Percentiles rank a stretch among this genome's conserved stretches.
Evolutionary conservation across 352 stramenopile genomes (phyloP).

Genomic region (Pelagophyceae sp.): DNA sequence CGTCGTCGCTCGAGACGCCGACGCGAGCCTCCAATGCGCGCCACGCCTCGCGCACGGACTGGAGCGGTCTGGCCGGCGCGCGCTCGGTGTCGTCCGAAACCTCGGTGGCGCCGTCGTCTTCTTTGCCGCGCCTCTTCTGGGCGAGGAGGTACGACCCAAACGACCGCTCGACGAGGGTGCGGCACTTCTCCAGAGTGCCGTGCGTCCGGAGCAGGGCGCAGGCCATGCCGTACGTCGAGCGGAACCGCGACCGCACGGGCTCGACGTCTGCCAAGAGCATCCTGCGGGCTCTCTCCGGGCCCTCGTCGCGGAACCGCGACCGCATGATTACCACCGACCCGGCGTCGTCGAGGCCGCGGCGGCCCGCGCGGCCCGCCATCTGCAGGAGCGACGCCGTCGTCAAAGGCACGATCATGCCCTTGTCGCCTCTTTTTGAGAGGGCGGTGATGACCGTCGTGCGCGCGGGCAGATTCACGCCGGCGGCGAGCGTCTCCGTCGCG

Average conservation of each 20-base stretch:
- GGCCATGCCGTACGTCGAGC: constrained; percentile 40
- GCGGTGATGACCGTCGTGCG: constrained; percentile 56
- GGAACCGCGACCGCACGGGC: constrained; percentile 51
- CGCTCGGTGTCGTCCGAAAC: neutral
- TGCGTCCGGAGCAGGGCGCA: constrained; percentile 13
- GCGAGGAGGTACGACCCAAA: constrained; percentile 9
- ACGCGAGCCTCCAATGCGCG: neutral
- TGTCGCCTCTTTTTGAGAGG: constrained; percentile 56
- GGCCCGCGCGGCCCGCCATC: constrained; percentile 61
- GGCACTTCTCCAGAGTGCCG: neutral
- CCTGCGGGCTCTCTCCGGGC: constrained; percentile 31
- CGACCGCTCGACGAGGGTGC: neutral
- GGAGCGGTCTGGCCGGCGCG: too few relatives aligned
- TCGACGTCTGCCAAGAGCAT: constrained; percentile 52
- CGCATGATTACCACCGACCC: constrained; percentile 50
- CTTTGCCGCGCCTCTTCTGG: neutral
- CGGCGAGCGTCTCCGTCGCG: constrained; percentile 64
- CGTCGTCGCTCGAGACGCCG: too few relatives aligned
- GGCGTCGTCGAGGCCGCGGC: constrained; percentile 43
- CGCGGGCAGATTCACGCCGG: constrained; percentile 56
- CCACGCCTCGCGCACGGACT: neutral
- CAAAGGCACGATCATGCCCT: constrained; percentile 44
- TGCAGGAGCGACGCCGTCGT: constrained; percentile 57
- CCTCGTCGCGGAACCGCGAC: constrained; percentile 42
- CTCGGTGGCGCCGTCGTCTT: neutral